A percentile compares a stretch with the other conserved stretches of the same genome.
Conservation (phyloP, 177 flowering plant genomes). For the Telopea speciosissima region DNA sequence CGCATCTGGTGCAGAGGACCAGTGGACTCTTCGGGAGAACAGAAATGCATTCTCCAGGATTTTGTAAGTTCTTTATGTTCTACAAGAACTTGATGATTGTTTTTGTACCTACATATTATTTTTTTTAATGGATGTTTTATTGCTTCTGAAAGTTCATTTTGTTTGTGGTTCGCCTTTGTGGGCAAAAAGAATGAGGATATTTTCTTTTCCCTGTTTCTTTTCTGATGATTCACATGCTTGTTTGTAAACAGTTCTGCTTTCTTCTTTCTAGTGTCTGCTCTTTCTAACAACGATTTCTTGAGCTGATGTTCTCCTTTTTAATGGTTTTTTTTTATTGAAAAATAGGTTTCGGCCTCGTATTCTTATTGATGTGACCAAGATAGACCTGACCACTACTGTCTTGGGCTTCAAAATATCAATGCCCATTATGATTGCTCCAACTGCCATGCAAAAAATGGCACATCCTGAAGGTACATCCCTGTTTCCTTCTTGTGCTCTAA, state of each 20-base stretch:
- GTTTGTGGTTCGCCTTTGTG: background rate
- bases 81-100: background rate
- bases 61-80: conserved; percentile 38
- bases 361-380: conserved; percentile 75
- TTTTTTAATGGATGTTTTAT: conserved; percentile 3
- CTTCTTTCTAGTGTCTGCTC: background rate
- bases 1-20: conserved; percentile 98
- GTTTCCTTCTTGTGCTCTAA: background rate
- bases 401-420: conserved; percentile 77
- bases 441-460: conserved; percentile 93
- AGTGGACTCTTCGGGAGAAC: conserved; percentile 73
- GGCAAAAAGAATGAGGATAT: background rate
- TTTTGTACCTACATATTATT: background rate
- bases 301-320: background rate
- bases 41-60: conserved; percentile 80
- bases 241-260: background rate
- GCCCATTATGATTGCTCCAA: conserved; percentile 96
- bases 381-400: conserved; percentile 65
- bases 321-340: background rate
- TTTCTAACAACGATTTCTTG: background rate
- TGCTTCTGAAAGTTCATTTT: background rate
- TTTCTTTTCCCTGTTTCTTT: background rate
- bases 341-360: conserved; percentile 83
- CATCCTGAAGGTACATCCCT: conserved; percentile 68
- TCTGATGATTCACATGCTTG: background rate